Evolutionary conservation across 2,329 filamentous ascomycete species (phyloP).

Genomic region (Epichloe glyceriae): DNA sequence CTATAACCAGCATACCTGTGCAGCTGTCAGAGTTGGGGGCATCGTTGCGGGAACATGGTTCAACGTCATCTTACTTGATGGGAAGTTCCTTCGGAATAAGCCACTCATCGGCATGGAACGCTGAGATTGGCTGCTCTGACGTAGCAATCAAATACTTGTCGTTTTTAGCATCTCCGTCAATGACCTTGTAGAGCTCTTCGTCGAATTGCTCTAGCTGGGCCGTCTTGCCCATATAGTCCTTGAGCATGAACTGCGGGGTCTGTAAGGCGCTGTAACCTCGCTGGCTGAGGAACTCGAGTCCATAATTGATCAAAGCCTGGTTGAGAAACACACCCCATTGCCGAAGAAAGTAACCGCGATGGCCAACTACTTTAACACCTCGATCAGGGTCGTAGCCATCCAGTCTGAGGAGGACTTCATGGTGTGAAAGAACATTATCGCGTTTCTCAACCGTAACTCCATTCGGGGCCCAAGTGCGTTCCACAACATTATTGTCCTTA

Average conservation of each 20-base stretch:
- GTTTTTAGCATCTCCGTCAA: constrained; percentile 70
- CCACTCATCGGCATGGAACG: constrained; percentile 90
- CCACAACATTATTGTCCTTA: constrained; percentile 64
- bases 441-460: constrained; percentile 62
- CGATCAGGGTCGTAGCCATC: constrained; percentile 90
- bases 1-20: constrained; percentile 83
- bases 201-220: constrained; percentile 96
- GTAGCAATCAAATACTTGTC: constrained; percentile 76
- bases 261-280: constrained; percentile 75
- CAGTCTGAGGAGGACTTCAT: constrained; percentile 79
- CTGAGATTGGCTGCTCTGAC: constrained; percentile 89
- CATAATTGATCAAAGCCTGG: constrained; percentile 89
- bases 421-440: constrained; percentile 65
- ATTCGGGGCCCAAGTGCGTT: constrained; percentile 71
- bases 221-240: constrained; percentile 94
- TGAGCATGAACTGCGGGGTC: constrained; percentile 87
- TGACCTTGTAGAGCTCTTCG: constrained; percentile 95
- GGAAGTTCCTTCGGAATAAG: constrained; percentile 72
- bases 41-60: background rate
- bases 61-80: constrained; percentile 48
- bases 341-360: constrained; percentile 85
- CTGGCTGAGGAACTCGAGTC: constrained; percentile 71
- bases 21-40: background rate
- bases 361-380: constrained; percentile 86
- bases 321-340: constrained; percentile 86